Evolutionary conservation across 805 yeast genomes (phyloP).

Genomic region (Ogataea paradorogensis): DNA sequence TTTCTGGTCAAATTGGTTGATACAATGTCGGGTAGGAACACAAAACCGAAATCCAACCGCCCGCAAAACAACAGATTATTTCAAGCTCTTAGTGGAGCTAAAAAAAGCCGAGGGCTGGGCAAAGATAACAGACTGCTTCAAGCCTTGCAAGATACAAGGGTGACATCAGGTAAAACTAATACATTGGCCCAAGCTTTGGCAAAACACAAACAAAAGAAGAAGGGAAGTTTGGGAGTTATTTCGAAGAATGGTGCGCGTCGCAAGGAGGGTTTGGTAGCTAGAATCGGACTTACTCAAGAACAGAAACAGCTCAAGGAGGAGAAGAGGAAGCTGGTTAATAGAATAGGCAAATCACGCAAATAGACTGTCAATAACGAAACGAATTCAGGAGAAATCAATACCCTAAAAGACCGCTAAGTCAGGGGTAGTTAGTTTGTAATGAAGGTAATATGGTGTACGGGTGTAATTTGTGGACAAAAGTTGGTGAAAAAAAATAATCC

Average conservation of each 20-base stretch:
- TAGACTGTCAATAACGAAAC: not conserved
- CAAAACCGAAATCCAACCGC: not conserved
- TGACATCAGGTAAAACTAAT: not conserved
- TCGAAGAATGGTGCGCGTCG: not conserved
- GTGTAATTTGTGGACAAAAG: not conserved
- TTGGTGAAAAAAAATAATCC: slow-evolving; percentile 1
- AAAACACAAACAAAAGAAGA: not conserved
- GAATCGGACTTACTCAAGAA: slow-evolving; percentile 3
- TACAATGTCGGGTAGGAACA: not conserved
- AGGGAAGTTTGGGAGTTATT: too few relatives aligned
- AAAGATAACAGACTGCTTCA: not conserved
- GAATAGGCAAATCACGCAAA: slow-evolving; percentile 5
- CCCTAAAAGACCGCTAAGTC: too few relatives aligned
- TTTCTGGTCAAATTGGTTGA: not conserved
- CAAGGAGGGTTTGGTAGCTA: not conserved
- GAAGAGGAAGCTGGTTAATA: slow-evolving; percentile 3
- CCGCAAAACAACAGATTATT: not conserved
- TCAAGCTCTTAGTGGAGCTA: not conserved
- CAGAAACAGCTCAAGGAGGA: slow-evolving; percentile 1
- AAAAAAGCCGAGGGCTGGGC: not conserved
- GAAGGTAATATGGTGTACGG: slow-evolving; percentile 5
- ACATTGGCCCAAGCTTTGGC: not conserved
- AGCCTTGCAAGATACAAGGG: not conserved
- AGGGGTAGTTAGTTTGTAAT: not conserved
- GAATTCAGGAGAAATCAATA: too few relatives aligned